Base-by-base conservation (phyloP, 306 rosid species). In the Cucurbita argyrosperma region DNA sequence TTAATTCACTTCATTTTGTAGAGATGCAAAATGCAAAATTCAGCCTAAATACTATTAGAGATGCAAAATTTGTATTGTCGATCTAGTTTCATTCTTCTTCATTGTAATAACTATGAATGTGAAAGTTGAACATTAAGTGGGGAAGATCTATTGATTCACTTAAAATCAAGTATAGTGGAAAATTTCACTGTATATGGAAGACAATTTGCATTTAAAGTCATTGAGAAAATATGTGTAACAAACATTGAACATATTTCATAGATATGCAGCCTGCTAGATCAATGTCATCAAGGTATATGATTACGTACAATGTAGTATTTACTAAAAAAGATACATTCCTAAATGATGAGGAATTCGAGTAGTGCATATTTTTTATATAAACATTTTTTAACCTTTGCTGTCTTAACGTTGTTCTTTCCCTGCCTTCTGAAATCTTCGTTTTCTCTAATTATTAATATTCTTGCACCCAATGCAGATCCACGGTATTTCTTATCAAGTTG, bases 401-500 rank as follows among this genome's bases (percentile, higher is more conserved):
- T 19, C 56, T 23, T 45, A 46, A 11, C 7, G 18, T 68, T 8
- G 40, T 68, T 23, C 37, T 46, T 53, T 8, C 9, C 54, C 72
- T 46, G n/a, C 3, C 18, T 72, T 59, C 38, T 52, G 37, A 68
- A 15, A 39, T 40, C 51, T 42, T 30, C n/a, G 50, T 63, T 30
- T 74, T 10, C 26, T 57, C 54, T 19, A 23, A 58, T 45, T 74
- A 43, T 45, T 5, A 8, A 55, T 57, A 12, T 2, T 50, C 23
- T 23, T 72, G 63, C 42, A 4, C 43, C 56, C 52, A 12, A 23
- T 7, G 16, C 85, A 92, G 97, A 83, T 91, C 57, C 87, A 85
- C 76, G 95, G 87, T 74, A 26, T 84, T 71, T 87, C 90, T 72
- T 79, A 77, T 60, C 76, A 86, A 1, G 85, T 87, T 66, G 43